Evolutionary conservation across 805 yeast species (phyloP), one percentile per base, ranked within the genome.

Genomic region (Cephaloascus albidus): DNA sequence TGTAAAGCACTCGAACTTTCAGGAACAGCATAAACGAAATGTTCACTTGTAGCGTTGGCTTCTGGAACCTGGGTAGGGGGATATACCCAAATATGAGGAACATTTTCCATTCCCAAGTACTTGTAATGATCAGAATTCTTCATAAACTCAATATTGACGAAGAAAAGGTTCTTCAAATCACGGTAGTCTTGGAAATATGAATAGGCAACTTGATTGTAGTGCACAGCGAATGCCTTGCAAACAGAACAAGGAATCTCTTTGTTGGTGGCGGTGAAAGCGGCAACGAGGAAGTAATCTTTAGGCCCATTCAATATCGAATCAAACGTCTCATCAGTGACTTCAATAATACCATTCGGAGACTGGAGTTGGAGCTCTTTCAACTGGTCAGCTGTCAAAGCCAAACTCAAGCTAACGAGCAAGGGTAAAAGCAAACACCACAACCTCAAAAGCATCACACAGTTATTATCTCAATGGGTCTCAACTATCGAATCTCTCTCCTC

Each of bases 1-100:
- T 68, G 67, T 26, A 72, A 49, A 3, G 65, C 59, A 45, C 72
- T 73, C 10, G 48, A 12, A 54, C 47, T 20, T 55, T 50, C 47
- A 10, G 46, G 43, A 3, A 50, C 37, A 8, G 45, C 43, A 38
- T 46, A 54, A 2, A 49, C 44, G 36, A 50, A 55, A 38, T 56
- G 59, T 34, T 49, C 58, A 38, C 54, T 47, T 2, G 44, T 42
- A 14, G 51, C 40, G 12, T 40, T 41, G 32, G 43, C 45, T 35
- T 51, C 54, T 4, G 39, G 39, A 16, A 48, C 37, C 4, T 52
- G 37, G 20, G 57, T 50, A 3, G 78, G 82, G 3, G 88, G 87
- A 40, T 74, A 68, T 2, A 82, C 60, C 77, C 87, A 76, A n/a
- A 81, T 46, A 43, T 76, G 79, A 1, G 94, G 93, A 3, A 81